Percentiles rank a stretch among this genome's conserved stretches.
Conservation (phyloP, 192 early-diverging fungal genomes). For the Helicostylum pulchrum region DNA sequence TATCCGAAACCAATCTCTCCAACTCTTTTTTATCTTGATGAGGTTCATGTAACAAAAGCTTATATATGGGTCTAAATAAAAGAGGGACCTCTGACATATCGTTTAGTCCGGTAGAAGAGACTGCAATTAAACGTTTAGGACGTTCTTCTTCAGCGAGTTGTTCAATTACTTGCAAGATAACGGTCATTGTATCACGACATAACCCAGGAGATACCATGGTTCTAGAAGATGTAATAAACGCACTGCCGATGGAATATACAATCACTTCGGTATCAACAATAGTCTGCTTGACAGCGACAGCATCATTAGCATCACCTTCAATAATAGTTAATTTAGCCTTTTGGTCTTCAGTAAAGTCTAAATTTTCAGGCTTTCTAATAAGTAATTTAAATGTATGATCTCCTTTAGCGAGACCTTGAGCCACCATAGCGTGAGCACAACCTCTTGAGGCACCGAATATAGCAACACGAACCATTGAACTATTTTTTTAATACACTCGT, state of each 20-base stretch:
- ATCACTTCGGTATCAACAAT: constrained; percentile 38
- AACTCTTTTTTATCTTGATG: constrained; percentile 18
- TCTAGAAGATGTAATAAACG: constrained; percentile 18
- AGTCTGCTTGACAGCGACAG: constrained; percentile 31
- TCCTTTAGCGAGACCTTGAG: constrained; percentile 3
- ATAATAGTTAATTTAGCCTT: constrained; percentile 31
- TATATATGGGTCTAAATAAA: constrained; percentile 8
- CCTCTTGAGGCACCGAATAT: constrained; percentile 21
- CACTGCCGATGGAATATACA: constrained; percentile 37
- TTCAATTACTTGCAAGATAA: constrained; percentile 6
- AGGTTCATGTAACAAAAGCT: constrained; percentile 6
- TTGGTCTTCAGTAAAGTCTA: constrained; percentile 40
- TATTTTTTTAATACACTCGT: too few species aligned
- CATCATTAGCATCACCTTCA: constrained; percentile 40
- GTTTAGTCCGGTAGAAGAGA: constrained; percentile 13
- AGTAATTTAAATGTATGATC: constrained; percentile 28
- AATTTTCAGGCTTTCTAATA: constrained; percentile 35
- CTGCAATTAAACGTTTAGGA: constrained; percentile 7
- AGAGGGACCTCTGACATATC: constrained; percentile 14
- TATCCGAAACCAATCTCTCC: constrained; percentile 1
- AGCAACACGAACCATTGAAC: constrained; percentile 11
- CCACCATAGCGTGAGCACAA: constrained; percentile 23
- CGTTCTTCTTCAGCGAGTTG: neutral
- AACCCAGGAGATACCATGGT: constrained; percentile 18
- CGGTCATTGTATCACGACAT: constrained; percentile 5